Evolutionary conservation across 1,139 yeast genomes (phyloP), one percentile per base, ranked within the genome.

Genomic region (Keqinozyma sinolaborantium): DNA sequence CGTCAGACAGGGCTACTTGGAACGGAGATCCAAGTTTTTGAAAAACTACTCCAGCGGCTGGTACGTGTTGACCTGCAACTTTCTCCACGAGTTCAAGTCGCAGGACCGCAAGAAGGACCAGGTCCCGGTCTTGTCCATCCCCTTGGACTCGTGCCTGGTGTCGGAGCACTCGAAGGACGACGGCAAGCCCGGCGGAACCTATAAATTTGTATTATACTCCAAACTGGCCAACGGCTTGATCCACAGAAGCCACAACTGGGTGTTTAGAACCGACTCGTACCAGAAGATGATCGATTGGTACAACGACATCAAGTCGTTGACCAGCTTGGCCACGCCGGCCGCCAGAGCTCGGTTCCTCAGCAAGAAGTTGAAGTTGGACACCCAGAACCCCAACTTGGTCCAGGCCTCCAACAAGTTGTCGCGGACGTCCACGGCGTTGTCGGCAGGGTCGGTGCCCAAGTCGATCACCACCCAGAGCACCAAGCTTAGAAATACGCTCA

Each of bases 221-320:
- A 84, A 81, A 45, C 66, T 56, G 58, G 79, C 83, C 44, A 77
- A 77, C 43, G 88, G 90, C 8, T 51, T 68, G 40, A 66, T 68
- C 51, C 83, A 83, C 44, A 73, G 87, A 50, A 85, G 87, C 31
- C 97, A 90, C 60, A 88, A 87, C 50, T 88, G 94, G 87, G 95
- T 88, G 8, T 90, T 92, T 63, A 73, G 95, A 47, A 82, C 95
- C 15, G 90, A 84, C 50, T 75, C 83, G 28, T 83, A 83, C 49
- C 82, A 79, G 29, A 64, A 73, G 30, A 83, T 88, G 90, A 77
- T 83, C 50, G 75, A 71, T 16, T 92, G 98, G 98, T 86, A 76
- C 56, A 74, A 75, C 41, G 95, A 85, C 51, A 69, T 90, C 42
- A 79, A 79, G 48, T 67, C 68, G 26, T 65, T 87, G 48, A 83